Evolutionary conservation across 1,139 yeast genomes (phyloP).

Genomic region (Debaryomyces udenii): DNA sequence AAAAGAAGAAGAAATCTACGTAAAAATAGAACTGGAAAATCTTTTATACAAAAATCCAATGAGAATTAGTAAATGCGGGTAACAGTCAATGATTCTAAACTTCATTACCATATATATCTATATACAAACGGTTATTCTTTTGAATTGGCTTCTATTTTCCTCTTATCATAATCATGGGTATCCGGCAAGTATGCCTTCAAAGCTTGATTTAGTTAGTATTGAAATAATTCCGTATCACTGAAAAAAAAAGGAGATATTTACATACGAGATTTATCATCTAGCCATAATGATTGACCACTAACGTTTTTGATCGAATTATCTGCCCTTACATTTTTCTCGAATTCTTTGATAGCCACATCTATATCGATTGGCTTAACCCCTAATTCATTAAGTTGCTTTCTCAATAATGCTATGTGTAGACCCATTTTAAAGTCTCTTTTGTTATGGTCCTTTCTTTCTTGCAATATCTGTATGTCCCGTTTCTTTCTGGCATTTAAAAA

Average conservation of each 20-base stretch:
- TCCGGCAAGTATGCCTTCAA: conserved; percentile 58
- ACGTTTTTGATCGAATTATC: conserved; percentile 58
- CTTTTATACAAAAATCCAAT: conserved; percentile 9
- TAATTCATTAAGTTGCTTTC: conserved; percentile 56
- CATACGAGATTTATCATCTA: conserved; percentile 51
- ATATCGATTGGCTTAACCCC: conserved; percentile 58
- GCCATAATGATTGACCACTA: conserved; percentile 60
- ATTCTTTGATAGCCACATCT: conserved; percentile 54
- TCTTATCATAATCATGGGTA: conserved; percentile 58
- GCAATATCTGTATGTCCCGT: conserved; percentile 48
- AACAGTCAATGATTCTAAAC: conserved; percentile 15
- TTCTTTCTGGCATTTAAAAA: conserved; percentile 48
- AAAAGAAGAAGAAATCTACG: conserved; percentile 24
- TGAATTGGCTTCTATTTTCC: conserved; percentile 18
- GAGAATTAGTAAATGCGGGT: conserved; percentile 23
- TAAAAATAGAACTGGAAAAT: conserved; percentile 15
- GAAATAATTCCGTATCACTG: conserved; percentile 3
- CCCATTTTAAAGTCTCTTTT: conserved; percentile 63
- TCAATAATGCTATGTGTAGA: conserved; percentile 62
- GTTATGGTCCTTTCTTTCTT: conserved; percentile 50
- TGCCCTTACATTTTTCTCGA: conserved; percentile 57
- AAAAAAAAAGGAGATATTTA: conserved; percentile 11
- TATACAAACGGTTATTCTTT: conserved; percentile 8
- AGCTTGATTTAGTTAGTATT: conserved; percentile 26
- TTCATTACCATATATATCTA: no score